A percentile compares a stretch with the other conserved stretches of the same genome.
phyloP scores from a whole-genome alignment of 1,284 basidiomycete genomes.

The Marasmius sp. region DNA sequence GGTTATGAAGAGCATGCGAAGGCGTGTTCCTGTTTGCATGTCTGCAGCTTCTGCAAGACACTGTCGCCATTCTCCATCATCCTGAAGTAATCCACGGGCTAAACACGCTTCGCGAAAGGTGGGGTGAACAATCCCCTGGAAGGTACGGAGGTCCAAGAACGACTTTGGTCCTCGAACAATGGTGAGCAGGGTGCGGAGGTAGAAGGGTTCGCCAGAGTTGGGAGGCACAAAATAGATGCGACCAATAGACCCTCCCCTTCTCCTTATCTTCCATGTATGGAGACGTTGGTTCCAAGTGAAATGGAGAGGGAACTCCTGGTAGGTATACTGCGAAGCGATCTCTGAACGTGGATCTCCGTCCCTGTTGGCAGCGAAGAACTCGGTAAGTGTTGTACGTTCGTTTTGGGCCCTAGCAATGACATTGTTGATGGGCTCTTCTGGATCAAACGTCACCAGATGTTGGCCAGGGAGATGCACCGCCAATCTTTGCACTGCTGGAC shows the following conservation, averaged over 20 bases:
- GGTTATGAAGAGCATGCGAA: slow-evolving; percentile 40
- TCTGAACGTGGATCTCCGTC: slow-evolving; percentile 20
- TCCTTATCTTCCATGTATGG: slow-evolving; percentile 26
- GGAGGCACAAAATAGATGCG: slow-evolving; percentile 36
- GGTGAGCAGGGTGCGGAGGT: slow-evolving; percentile 36
- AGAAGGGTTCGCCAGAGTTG: slow-evolving; percentile 34
- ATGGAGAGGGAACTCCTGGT: slow-evolving; percentile 39
- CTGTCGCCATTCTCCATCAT: slow-evolving; percentile 42
- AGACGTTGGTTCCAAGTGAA: slow-evolving; percentile 18
- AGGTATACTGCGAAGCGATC: slow-evolving; percentile 28
- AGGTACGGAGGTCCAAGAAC: slow-evolving; percentile 31
- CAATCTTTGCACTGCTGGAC: slow-evolving; percentile 36
- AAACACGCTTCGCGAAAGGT: slow-evolving; percentile 38
- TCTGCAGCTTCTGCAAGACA: slow-evolving; percentile 41
- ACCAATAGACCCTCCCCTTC: slow-evolving; percentile 29
- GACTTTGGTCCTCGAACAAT: slow-evolving; percentile 34
- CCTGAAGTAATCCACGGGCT: slow-evolving; percentile 39
- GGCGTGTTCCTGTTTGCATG: slow-evolving; percentile 37
- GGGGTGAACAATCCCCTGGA: slow-evolving; percentile 20
- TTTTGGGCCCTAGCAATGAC: slow-evolving; percentile 23
- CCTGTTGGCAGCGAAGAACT: slow-evolving; percentile 41
- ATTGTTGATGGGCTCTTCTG: slow-evolving; percentile 24
- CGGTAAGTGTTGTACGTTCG: slow-evolving; percentile 32
- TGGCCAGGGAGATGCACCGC: slow-evolving; percentile 36
- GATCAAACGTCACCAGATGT: slow-evolving; percentile 34